Conservation (phyloP, 148 eudicot genomes). For the Cornus suecica region DNA sequence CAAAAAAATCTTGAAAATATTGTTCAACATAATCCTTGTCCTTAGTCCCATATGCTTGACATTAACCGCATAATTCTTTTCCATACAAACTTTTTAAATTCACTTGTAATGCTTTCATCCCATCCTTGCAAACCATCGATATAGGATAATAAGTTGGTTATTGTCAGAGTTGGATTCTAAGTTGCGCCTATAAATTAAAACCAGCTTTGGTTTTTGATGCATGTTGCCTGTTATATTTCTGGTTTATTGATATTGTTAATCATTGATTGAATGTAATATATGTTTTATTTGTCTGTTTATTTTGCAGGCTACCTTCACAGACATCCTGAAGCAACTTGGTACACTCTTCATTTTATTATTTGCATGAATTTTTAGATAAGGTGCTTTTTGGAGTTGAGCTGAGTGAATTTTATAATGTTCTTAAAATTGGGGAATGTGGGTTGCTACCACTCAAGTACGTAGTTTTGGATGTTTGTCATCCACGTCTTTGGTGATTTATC, state of each 20-base stretch:
- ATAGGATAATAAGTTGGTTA: background rate
- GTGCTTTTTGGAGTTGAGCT: background rate
- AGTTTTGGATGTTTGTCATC: background rate
- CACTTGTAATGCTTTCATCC: background rate
- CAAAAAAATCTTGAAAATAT: background rate
- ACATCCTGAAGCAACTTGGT: slow-evolving; percentile 90
- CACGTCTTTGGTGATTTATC: background rate
- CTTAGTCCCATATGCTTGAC: background rate
- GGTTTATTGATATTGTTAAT: background rate
- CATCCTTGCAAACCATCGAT: background rate
- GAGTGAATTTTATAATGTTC: background rate
- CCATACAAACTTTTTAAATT: background rate
- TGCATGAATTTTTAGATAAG: background rate
- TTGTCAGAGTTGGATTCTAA: background rate
- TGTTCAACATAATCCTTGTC: background rate
- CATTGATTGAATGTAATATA: background rate
- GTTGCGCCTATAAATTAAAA: background rate
- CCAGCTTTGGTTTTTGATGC: background rate
- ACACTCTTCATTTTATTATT: slow-evolving; percentile 9
- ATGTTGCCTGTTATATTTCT: background rate
- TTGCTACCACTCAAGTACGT: background rate
- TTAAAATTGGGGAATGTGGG: background rate
- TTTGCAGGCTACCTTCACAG: slow-evolving; percentile 95
- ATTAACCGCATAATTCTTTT: too few relatives aligned
- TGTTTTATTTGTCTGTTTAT: background rate